These are phyloP conservation scores for Porphyrellus cyaneotinctus DNA, from an alignment of 768 basidiomycete species.

Conservation along the genomic window DNA sequence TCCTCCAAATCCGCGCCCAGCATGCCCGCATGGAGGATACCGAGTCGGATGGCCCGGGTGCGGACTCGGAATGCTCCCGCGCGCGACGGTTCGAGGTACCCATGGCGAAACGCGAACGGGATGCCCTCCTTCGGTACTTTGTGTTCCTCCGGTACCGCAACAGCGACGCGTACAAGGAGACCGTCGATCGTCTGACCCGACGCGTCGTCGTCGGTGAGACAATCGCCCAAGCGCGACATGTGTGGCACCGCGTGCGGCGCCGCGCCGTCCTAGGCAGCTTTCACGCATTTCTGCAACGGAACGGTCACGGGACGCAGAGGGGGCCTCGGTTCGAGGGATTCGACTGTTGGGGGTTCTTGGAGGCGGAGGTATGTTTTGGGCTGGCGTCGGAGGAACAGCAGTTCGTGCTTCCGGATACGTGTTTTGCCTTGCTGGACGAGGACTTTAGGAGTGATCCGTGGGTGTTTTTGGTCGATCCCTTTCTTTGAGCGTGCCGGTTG, in stretches of 20 bases:
- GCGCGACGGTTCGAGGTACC: constrained; percentile 18
- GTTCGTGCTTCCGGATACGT: constrained; percentile 51
- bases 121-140: constrained; percentile 47
- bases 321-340: constrained; percentile 15
- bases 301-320: constrained; percentile 1
- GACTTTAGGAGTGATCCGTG: constrained; percentile 35
- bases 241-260: constrained; percentile 29
- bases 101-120: constrained; percentile 27
- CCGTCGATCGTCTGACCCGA: constrained; percentile 29
- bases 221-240: constrained; percentile 15
- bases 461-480: constrained; percentile 6
- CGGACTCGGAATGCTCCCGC: not conserved
- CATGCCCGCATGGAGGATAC: not conserved
- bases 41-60: not conserved
- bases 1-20: constrained; percentile 30
- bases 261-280: constrained; percentile 25
- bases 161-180: constrained; percentile 42
- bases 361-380: constrained; percentile 53
- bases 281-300: constrained; percentile 27
- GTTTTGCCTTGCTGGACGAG: constrained; percentile 52
- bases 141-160: constrained; percentile 58
- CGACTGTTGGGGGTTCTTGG: constrained; percentile 47
- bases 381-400: constrained; percentile 52
- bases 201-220: constrained; percentile 22
- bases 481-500: not conserved